Percentiles rank a stretch among this genome's conserved stretches.
These are phyloP conservation scores for Zasmidium cellare DNA, from an alignment of 2,329 filamentous ascomycete species.

Conservation along the genomic window DNA sequence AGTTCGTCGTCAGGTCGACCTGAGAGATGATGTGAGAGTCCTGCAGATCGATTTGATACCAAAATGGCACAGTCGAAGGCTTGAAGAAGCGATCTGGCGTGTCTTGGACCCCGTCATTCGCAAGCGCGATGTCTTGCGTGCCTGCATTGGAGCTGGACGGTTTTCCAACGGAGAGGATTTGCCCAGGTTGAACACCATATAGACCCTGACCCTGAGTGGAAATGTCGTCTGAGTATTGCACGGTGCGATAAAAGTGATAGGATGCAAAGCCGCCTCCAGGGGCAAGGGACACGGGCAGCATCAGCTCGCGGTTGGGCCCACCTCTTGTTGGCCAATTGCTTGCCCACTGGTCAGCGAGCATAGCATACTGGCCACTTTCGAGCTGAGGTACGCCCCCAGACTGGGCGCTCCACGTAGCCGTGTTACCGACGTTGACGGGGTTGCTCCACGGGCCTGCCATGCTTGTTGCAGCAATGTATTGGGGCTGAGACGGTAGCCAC, in stretches of 20 bases:
- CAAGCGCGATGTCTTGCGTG: slow-evolving; percentile 8
- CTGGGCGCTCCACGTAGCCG: slow-evolving; percentile 20
- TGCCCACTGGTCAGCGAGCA: slow-evolving; percentile 20
- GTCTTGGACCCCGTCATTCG: slow-evolving; percentile 20
- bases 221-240: slow-evolving; percentile 22
- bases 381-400: slow-evolving; percentile 18
- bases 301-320: slow-evolving; percentile 17
- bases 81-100: slow-evolving; percentile 12
- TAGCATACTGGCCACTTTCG: slow-evolving; percentile 10
- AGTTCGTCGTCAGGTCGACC: slow-evolving; percentile 20
- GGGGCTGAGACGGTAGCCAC: slow-evolving; percentile 22
- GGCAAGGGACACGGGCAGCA: slow-evolving; percentile 18
- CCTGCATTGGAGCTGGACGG: slow-evolving; percentile 12
- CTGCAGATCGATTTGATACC: slow-evolving; percentile 23
- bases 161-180: slow-evolving; percentile 21
- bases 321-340: slow-evolving; percentile 21
- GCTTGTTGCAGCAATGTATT: slow-evolving; percentile 15
- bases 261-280: slow-evolving; percentile 13
- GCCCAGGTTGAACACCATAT: slow-evolving; percentile 23
- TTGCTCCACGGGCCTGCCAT: slow-evolving; percentile 20
- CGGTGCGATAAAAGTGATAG: slow-evolving; percentile 19
- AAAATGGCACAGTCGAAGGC: slow-evolving; percentile 21
- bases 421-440: slow-evolving; percentile 17
- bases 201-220: slow-evolving; percentile 13
- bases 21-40: slow-evolving; percentile 11